Conservation (phyloP, 2,329 filamentous ascomycete species). For the Cytospora schulzeri region DNA sequence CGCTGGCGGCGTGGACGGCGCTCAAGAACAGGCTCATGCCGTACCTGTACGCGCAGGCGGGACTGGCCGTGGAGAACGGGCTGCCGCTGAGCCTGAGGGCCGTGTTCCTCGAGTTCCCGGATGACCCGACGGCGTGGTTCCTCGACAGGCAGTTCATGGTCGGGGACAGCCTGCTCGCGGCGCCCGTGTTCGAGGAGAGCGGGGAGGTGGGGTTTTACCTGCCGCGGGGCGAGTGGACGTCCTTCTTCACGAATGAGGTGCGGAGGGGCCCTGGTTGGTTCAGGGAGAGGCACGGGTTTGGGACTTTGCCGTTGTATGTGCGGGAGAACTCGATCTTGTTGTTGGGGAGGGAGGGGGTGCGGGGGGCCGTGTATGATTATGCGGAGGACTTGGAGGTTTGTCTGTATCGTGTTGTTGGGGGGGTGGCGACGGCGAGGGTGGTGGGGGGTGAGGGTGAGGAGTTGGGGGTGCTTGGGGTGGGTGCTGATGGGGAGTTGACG, state of each 20-base stretch:
- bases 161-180: conserved; percentile 64
- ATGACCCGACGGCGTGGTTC: conserved; percentile 68
- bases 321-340: conserved; percentile 55
- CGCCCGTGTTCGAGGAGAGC: conserved; percentile 64
- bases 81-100: conserved; percentile 56
- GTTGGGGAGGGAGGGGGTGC: conserved; percentile 44
- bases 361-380: conserved; percentile 52
- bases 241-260: conserved; percentile 51
- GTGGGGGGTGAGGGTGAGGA: conserved; percentile 46
- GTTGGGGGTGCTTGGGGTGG: conserved; percentile 45
- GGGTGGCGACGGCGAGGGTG: conserved; percentile 45
- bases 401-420: conserved; percentile 46
- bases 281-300: conserved; percentile 60
- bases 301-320: conserved; percentile 60
- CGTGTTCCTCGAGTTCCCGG: conserved; percentile 70
- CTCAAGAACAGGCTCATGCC: conserved; percentile 57
- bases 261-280: conserved; percentile 59
- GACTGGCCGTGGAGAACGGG: conserved; percentile 28
- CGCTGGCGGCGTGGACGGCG: conserved; percentile 49
- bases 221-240: conserved; percentile 50
- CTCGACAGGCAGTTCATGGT: conserved; percentile 75
- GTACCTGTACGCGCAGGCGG: conserved; percentile 51
- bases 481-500: conserved; percentile 42
- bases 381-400: conserved; percentile 49
- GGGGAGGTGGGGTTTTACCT: conserved; percentile 70